A percentile compares a stretch with the other conserved stretches of the same genome.
Conservation (phyloP, 2,329 filamentous ascomycete genomes). For the Epichloe scottii region DNA sequence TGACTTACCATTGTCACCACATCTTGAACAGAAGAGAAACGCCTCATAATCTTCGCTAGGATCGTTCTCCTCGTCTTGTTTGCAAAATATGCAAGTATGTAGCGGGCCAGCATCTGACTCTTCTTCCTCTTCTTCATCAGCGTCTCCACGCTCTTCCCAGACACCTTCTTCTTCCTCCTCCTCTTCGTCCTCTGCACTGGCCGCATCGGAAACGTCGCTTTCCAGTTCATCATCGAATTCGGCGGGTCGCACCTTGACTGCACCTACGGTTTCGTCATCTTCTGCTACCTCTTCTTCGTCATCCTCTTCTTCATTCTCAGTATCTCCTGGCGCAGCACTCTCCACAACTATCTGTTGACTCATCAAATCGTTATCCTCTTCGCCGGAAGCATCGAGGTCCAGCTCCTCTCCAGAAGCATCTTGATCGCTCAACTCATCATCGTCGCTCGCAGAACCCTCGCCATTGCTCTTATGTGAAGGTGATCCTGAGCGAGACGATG, state of each 20-base stretch:
- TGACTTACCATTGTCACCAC: slow-evolving; percentile 69
- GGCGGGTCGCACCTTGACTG: slow-evolving; percentile 42
- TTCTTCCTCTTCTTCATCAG: slow-evolving; percentile 7
- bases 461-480: slow-evolving; percentile 9
- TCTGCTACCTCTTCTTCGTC: slow-evolving; percentile 10
- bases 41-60: slow-evolving; percentile 71
- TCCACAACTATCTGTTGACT: slow-evolving; percentile 16
- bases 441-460: slow-evolving; percentile 14
- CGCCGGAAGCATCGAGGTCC: slow-evolving; percentile 30
- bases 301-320: slow-evolving; percentile 19
- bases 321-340: slow-evolving; percentile 13
- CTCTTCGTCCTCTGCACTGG: slow-evolving; percentile 25
- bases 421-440: slow-evolving; percentile 25
- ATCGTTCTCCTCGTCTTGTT: slow-evolving; percentile 70
- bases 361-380: slow-evolving; percentile 25
- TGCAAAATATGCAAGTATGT: slow-evolving; percentile 57
- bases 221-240: slow-evolving; percentile 37
- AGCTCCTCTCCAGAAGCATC: slow-evolving; percentile 30
- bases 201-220: slow-evolving; percentile 32
- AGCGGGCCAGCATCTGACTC: slow-evolving; percentile 16
- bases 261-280: slow-evolving; percentile 39
- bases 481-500: background rate
- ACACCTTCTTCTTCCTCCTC: slow-evolving; percentile 17
- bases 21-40: slow-evolving; percentile 63
- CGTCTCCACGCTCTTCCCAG: slow-evolving; percentile 6